phyloP scores from a whole-genome alignment of 1,284 basidiomycete species.

The Chalciporus piperatoides region DNA sequence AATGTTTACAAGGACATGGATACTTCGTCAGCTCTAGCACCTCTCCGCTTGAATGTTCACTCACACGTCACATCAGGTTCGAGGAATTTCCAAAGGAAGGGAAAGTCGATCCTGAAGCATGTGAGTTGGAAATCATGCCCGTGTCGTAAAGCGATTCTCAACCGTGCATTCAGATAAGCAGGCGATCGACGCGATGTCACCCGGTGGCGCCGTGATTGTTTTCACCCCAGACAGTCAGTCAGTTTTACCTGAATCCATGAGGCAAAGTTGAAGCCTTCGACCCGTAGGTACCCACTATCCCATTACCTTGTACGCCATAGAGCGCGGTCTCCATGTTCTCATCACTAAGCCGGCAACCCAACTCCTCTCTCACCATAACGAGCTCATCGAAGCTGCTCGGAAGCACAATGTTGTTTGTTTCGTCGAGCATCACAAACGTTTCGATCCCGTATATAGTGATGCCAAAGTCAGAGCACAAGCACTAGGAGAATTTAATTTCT shows the following conservation, averaged over 20 bases:
- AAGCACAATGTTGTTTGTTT: slow-evolving; percentile 84
- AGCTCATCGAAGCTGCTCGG: slow-evolving; percentile 70
- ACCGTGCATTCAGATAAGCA: slow-evolving; percentile 61
- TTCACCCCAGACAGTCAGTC: slow-evolving; percentile 81
- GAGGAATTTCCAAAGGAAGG: slow-evolving; percentile 74
- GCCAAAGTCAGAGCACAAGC: slow-evolving; percentile 72
- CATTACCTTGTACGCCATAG: slow-evolving; percentile 83
- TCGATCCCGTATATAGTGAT: slow-evolving; percentile 92
- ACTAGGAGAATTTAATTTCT: slow-evolving; percentile 91
- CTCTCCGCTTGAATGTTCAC: not conserved
- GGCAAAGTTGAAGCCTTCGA: slow-evolving; percentile 1
- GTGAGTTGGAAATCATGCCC: slow-evolving; percentile 41
- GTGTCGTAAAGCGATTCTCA: slow-evolving; percentile 7
- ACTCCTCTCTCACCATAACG: slow-evolving; percentile 77
- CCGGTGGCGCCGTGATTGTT: slow-evolving; percentile 85
- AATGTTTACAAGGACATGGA: slow-evolving; percentile 85
- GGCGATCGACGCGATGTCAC: slow-evolving; percentile 76
- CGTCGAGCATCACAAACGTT: slow-evolving; percentile 87
- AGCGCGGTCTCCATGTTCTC: slow-evolving; percentile 81
- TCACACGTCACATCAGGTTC: slow-evolving; percentile 48
- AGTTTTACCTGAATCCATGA: not conserved
- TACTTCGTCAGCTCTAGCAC: slow-evolving; percentile 50
- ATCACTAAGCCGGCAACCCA: slow-evolving; percentile 93
- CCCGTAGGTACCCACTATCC: slow-evolving; percentile 75
- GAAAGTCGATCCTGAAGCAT: slow-evolving; percentile 74